These are phyloP conservation scores for Trametopsis cervina DNA, from an alignment of 768 basidiomycete species.

Conservation along the genomic window DNA sequence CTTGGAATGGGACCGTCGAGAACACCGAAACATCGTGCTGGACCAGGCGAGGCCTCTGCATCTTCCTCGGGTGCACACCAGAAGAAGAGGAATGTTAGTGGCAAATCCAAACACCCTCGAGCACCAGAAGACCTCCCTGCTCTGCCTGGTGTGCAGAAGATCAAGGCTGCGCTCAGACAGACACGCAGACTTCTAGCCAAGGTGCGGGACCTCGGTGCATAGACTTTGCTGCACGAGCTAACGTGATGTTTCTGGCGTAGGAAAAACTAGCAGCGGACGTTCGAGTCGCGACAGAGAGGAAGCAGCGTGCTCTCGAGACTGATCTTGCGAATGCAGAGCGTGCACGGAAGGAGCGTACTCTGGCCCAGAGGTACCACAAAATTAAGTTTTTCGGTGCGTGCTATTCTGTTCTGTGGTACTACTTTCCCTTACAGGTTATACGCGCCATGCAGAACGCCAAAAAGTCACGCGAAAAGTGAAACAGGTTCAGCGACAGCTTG, in stretches of 20 bases:
- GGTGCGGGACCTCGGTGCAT: conserved; percentile 30
- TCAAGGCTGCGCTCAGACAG: conserved; percentile 81
- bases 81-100: background rate
- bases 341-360: conserved; percentile 59
- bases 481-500: conserved; percentile 53
- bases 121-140: conserved; percentile 4
- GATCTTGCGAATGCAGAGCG: conserved; percentile 63
- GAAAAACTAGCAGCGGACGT: conserved; percentile 82
- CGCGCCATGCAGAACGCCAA: conserved; percentile 57
- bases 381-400: conserved; percentile 87
- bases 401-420: background rate
- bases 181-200: conserved; percentile 77
- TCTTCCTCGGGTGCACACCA: background rate
- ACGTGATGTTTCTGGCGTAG: conserved; percentile 28
- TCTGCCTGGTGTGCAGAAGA: conserved; percentile 71
- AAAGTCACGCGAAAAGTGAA: conserved; percentile 76
- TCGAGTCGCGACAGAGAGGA: conserved; percentile 73
- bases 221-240: conserved; percentile 1
- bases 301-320: conserved; percentile 64
- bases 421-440: background rate
- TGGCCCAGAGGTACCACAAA: conserved; percentile 80
- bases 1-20: conserved; percentile 1
- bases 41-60: background rate
- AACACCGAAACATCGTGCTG: background rate
- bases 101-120: background rate